phyloP scores from a whole-genome alignment of 140 eudicot species.

The Flaveria floridana region DNA sequence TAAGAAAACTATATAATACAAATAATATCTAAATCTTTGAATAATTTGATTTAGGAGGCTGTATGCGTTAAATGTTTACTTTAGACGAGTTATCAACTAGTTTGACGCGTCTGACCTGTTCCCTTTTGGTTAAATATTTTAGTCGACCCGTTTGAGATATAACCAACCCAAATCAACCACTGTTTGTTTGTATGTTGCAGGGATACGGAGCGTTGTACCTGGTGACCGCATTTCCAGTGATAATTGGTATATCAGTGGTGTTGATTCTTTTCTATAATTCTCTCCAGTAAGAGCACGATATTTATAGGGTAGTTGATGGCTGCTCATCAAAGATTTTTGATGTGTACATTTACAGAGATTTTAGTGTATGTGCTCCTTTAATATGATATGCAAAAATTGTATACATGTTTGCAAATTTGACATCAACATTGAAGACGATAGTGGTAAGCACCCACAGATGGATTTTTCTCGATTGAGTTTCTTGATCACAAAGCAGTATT shows the following conservation, averaged over 20 bases:
- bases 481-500: too few relatives aligned
- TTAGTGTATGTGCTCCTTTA: slow-evolving; percentile 17
- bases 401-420: background rate
- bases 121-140: too few relatives aligned
- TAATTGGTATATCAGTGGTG: slow-evolving; percentile 87
- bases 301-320: slow-evolving; percentile 25
- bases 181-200: slow-evolving; percentile 41
- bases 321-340: slow-evolving; percentile 22
- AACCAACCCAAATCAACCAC: slow-evolving; percentile 1
- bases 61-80: background rate
- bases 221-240: slow-evolving; percentile 84
- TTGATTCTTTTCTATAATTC: slow-evolving; percentile 84
- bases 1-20: background rate
- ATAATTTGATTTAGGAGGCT: background rate
- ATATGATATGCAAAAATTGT: slow-evolving; percentile 14
- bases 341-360: slow-evolving; percentile 26
- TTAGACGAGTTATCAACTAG: background rate
- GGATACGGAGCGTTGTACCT: slow-evolving; percentile 91
- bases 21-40: background rate
- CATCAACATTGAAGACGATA: background rate
- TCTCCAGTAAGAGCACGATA: slow-evolving; percentile 50
- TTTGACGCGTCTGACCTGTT: too few relatives aligned
- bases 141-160: background rate
- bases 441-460: too few relatives aligned
- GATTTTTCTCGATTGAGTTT: too few relatives aligned